These are phyloP conservation scores for Aspergillus neoniger DNA, from an alignment of 2,329 filamentous ascomycete species.

Conservation along the genomic window DNA sequence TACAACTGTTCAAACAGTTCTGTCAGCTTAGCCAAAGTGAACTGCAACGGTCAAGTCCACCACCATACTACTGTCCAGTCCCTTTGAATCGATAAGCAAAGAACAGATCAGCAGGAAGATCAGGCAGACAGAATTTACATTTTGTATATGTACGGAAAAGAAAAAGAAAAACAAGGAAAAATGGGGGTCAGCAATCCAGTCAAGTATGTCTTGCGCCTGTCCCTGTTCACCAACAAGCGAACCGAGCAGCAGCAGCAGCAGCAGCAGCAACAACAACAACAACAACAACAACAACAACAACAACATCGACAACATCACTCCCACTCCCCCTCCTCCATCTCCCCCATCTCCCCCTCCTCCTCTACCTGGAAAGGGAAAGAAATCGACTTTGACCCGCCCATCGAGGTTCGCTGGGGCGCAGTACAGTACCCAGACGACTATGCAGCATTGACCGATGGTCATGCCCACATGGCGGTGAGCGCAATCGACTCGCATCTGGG, in stretches of 20 bases:
- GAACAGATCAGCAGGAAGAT: neutral
- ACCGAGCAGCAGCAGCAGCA: conserved; percentile 5
- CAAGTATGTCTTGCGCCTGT: conserved; percentile 23
- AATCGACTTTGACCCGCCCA: conserved; percentile 1
- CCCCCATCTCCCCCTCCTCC: too few relatives aligned
- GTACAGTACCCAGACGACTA: conserved; percentile 4
- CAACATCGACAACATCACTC: too few relatives aligned
- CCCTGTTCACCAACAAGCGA: conserved; percentile 22
- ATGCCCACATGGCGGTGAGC: conserved; percentile 22
- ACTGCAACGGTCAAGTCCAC: neutral
- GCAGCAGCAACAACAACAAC: too few relatives aligned
- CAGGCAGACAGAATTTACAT: neutral
- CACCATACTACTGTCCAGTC: too few relatives aligned
- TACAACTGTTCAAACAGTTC: neutral
- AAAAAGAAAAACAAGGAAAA: too few relatives aligned
- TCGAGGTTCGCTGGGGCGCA: conserved; percentile 3
- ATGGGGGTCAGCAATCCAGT: conserved; percentile 25
- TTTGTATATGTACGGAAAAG: conserved; percentile 5
- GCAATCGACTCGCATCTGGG: conserved; percentile 16
- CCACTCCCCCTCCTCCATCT: too few relatives aligned
- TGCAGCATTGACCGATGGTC: neutral
- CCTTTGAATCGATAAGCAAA: neutral
- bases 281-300: too few relatives aligned
- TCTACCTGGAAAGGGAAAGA: conserved; percentile 19
- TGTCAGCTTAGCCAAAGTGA: neutral